Conservation (phyloP, 2,329 filamentous ascomycete genomes). For the Fusarium sp. region DNA sequence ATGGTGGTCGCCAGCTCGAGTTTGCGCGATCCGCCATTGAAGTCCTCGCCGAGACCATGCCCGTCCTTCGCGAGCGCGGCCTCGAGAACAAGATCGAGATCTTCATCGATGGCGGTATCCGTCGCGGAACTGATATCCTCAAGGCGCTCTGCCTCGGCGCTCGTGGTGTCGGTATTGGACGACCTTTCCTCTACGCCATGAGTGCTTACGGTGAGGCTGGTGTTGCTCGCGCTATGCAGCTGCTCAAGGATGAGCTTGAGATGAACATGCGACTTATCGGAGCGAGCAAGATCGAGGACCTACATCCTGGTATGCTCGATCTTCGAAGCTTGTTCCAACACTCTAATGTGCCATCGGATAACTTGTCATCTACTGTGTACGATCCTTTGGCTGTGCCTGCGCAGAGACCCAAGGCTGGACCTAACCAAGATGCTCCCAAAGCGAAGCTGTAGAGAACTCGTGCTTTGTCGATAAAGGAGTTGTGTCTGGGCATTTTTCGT, state of each 20-base stretch:
- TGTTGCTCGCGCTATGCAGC: constrained; percentile 91
- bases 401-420: constrained; percentile 58
- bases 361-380: constrained; percentile 62
- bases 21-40: constrained; percentile 91
- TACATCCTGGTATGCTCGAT: constrained; percentile 86
- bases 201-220: constrained; percentile 87
- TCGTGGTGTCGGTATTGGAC: constrained; percentile 90
- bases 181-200: constrained; percentile 98
- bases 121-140: constrained; percentile 91
- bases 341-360: constrained; percentile 62
- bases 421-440: constrained; percentile 13
- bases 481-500: constrained; percentile 3
- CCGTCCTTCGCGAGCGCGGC: constrained; percentile 79
- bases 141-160: constrained; percentile 95
- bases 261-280: constrained; percentile 99
- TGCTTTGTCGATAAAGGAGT: not conserved
- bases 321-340: constrained; percentile 73
- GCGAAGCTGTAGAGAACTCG: constrained; percentile 61
- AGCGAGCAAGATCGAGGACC: constrained; percentile 76
- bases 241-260: constrained; percentile 96
- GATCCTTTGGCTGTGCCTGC: constrained; percentile 65
- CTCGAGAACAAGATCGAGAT: constrained; percentile 84
- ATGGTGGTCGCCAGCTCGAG: constrained; percentile 94
- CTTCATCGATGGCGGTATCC: constrained; percentile 90
- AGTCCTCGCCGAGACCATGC: constrained; percentile 93